Percentiles rank a stretch among this genome's conserved stretches.
phyloP scores from a whole-genome alignment of 2,329 filamentous ascomycete genomes.

The Pleomassaria siparia region DNA sequence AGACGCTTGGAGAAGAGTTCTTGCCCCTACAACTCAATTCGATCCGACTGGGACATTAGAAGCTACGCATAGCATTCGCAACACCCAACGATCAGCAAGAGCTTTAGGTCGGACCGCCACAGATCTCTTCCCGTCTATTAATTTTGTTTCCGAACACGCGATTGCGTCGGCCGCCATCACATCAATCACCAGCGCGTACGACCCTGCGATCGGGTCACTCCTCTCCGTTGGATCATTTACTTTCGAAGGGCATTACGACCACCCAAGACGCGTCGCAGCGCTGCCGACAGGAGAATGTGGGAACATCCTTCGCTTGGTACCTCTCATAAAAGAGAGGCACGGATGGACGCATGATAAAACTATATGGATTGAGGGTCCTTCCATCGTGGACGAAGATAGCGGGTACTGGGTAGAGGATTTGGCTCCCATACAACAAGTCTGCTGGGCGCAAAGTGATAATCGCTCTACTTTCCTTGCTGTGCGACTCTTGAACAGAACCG shows the following conservation, averaged over 20 bases:
- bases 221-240: conserved; percentile 61
- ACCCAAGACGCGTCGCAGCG: conserved; percentile 30
- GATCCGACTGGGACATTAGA: conserved; percentile 3
- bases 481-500: conserved; percentile 49
- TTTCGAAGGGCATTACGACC: conserved; percentile 42
- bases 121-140: conserved; percentile 25
- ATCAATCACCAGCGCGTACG: conserved; percentile 36
- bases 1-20: conserved; percentile 19
- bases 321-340: conserved; percentile 54
- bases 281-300: conserved; percentile 57
- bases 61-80: conserved; percentile 7
- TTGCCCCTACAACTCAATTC: conserved; percentile 19
- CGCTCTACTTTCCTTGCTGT: conserved; percentile 53
- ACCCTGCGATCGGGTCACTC: conserved; percentile 46
- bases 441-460: conserved; percentile 50
- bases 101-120: conserved; percentile 22
- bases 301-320: conserved; percentile 59
- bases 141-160: conserved; percentile 25
- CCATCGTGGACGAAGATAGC: conserved; percentile 48
- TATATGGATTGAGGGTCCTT: conserved; percentile 52
- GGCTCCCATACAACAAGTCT: conserved; percentile 57
- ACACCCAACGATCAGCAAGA: conserved; percentile 16
- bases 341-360: conserved; percentile 56
- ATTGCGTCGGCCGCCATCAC: conserved; percentile 31
- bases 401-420: conserved; percentile 59